A percentile compares a stretch with the other conserved stretches of the same genome.
phyloP scores from a whole-genome alignment of 2,329 filamentous ascomycete species.

The Phaeomoniella chlamydospora region DNA sequence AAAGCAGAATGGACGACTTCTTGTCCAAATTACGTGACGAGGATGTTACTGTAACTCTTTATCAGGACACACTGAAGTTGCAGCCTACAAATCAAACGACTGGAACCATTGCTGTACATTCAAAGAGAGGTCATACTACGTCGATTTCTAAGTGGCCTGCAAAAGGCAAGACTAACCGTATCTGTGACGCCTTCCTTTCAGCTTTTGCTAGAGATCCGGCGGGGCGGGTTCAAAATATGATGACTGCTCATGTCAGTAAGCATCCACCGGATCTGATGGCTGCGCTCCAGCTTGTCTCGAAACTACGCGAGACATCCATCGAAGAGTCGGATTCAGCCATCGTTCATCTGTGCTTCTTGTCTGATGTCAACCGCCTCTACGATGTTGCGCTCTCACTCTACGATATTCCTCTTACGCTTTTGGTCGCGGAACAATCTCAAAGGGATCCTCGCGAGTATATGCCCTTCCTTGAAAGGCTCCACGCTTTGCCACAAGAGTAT shows the following conservation, averaged over 20 bases:
- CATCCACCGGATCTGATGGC: constrained; percentile 77
- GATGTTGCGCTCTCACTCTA: constrained; percentile 84
- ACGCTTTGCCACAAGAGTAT: constrained; percentile 49
- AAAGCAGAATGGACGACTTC: constrained; percentile 78
- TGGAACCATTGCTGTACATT: neutral
- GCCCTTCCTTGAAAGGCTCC: constrained; percentile 79
- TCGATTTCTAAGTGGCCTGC: neutral
- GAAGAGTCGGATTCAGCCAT: constrained; percentile 74
- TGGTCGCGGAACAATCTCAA: constrained; percentile 91
- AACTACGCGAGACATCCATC: constrained; percentile 38
- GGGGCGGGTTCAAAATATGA: constrained; percentile 71
- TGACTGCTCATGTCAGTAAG: constrained; percentile 92
- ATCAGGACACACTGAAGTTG: constrained; percentile 62
- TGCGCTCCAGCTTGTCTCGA: constrained; percentile 64
- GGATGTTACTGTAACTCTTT: constrained; percentile 86
- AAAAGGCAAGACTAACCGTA: constrained; percentile 60
- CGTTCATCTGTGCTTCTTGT: constrained; percentile 94
- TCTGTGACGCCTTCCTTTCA: constrained; percentile 73
- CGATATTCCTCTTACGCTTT: constrained; percentile 72
- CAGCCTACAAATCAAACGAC: constrained; percentile 4
- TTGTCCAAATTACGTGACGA: constrained; percentile 77
- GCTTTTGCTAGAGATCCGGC: constrained; percentile 47
- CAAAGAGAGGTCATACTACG: neutral
- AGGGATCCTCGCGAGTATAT: constrained; percentile 91
- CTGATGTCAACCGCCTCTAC: constrained; percentile 83